Evolutionary conservation across 495 filamentous ascomycete species (phyloP).

Genomic region (Aspergillus incahuasiensis): DNA sequence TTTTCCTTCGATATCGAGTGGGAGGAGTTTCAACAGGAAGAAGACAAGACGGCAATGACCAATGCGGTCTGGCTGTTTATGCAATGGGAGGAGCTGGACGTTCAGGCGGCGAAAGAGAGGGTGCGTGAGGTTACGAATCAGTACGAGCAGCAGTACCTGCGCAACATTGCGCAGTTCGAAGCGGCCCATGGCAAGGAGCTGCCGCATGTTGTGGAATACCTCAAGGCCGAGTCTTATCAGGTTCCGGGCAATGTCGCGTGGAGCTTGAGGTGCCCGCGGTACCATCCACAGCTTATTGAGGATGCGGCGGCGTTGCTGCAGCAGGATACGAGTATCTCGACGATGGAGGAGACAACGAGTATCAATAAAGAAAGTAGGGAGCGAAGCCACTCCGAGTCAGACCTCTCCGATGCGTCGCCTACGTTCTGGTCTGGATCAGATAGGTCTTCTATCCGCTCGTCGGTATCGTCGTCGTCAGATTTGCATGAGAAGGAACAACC

Average conservation of each 20-base stretch:
- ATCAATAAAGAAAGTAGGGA: background rate
- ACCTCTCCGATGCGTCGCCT: background rate
- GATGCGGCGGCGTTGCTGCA: constrained; percentile 8
- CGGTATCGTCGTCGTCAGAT: background rate
- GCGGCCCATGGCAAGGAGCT: constrained; percentile 6
- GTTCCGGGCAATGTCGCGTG: constrained; percentile 24
- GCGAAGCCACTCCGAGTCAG: background rate
- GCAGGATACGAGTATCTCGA: background rate
- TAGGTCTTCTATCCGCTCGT: constrained; percentile 5
- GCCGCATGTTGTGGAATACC: constrained; percentile 11
- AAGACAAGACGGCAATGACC: constrained; percentile 15
- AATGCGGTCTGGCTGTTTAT: constrained; percentile 24
- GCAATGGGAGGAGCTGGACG: constrained; percentile 17
- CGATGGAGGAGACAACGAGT: background rate
- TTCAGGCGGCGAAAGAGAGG: constrained; percentile 13
- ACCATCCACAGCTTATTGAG: constrained; percentile 18
- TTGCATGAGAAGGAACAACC: background rate
- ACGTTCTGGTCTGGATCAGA: constrained; percentile 3
- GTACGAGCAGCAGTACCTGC: constrained; percentile 16
- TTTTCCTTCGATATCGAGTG: constrained; percentile 25
- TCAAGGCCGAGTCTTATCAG: constrained; percentile 16
- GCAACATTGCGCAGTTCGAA: constrained; percentile 9
- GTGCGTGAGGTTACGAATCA: constrained; percentile 14
- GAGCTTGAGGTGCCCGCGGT: constrained; percentile 22
- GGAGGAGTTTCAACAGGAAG: constrained; percentile 16